These are phyloP conservation scores for Pouteria glomerata DNA, from an alignment of 148 eudicot species.

Conservation along the genomic window DNA sequence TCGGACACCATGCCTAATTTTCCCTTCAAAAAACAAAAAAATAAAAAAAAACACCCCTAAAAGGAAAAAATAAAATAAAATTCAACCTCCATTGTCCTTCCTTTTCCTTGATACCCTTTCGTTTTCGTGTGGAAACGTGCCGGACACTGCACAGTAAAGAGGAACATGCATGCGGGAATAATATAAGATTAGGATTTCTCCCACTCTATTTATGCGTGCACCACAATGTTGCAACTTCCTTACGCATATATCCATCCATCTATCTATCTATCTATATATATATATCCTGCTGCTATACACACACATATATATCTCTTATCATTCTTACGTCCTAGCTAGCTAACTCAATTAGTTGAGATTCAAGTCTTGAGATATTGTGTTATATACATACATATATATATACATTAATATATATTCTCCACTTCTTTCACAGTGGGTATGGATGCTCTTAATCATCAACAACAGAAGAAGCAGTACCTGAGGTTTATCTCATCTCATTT, in stretches of 20 bases:
- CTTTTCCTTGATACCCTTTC: not conserved
- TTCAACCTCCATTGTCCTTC: too few species aligned
- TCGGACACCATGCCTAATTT: not conserved
- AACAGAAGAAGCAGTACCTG: not conserved
- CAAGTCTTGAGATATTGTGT: not conserved
- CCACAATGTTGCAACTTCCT: too few species aligned
- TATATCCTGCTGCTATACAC: not conserved
- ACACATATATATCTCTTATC: not conserved
- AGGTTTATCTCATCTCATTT: not conserved
- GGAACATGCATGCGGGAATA: constrained; percentile 16
- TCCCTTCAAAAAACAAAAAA: constrained; percentile 4
- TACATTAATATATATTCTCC: too few species aligned
- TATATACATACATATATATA: not conserved
- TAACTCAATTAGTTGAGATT: too few species aligned
- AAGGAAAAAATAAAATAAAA: too few species aligned
- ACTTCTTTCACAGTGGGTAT: not conserved
- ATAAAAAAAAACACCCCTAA: too few species aligned
- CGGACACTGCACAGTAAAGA: constrained; percentile 2
- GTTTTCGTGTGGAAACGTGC: constrained; percentile 8
- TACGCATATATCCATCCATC: too few species aligned
- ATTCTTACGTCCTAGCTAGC: too few species aligned
- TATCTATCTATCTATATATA: not conserved
- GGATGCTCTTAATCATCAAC: not conserved
- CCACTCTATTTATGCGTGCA: too few species aligned
- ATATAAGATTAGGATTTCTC: too few species aligned